Percentiles rank a stretch among this genome's conserved stretches.
Conservation (phyloP, 441 rosid genomes). For the Manihot esculenta region DNA sequence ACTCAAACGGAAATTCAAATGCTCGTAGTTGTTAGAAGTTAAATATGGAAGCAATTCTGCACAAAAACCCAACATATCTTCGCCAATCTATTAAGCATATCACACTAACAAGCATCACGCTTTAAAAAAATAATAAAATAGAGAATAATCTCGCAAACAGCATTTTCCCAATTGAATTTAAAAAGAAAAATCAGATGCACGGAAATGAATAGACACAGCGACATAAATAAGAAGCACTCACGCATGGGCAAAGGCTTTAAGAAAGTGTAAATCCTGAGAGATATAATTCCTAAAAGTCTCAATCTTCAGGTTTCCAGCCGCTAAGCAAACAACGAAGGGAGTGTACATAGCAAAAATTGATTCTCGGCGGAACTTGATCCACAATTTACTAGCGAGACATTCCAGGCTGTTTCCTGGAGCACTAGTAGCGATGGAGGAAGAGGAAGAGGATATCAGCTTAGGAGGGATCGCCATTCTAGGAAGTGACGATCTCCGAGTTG, state of each 20-base stretch:
- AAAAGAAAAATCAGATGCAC: background rate
- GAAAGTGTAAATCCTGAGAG: slow-evolving; percentile 81
- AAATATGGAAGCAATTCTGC: background rate
- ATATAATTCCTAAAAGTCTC: slow-evolving; percentile 76
- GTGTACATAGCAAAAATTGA: slow-evolving; percentile 51
- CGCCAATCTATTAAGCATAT: background rate
- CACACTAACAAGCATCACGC: background rate
- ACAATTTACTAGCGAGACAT: slow-evolving; percentile 60
- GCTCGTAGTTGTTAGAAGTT: too few species aligned
- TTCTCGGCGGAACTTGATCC: slow-evolving; percentile 73
- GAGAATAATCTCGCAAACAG: background rate
- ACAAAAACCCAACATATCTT: background rate
- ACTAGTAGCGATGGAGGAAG: background rate
- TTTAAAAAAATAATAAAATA: background rate
- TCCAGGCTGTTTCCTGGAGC: slow-evolving; percentile 33
- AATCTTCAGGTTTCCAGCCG: slow-evolving; percentile 76
- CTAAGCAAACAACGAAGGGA: slow-evolving; percentile 74
- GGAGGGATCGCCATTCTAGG: slow-evolving; percentile 37
- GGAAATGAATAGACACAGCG: background rate
- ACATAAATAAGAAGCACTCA: slow-evolving; percentile 35
- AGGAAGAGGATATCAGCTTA: slow-evolving; percentile 15
- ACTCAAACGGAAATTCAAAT: background rate
- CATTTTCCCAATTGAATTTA: background rate
- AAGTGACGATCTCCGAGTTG: slow-evolving; percentile 25
- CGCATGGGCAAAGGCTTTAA: slow-evolving; percentile 87